Conservation (phyloP, 2,329 filamentous ascomycete species). For the Amphichorda felina region DNA sequence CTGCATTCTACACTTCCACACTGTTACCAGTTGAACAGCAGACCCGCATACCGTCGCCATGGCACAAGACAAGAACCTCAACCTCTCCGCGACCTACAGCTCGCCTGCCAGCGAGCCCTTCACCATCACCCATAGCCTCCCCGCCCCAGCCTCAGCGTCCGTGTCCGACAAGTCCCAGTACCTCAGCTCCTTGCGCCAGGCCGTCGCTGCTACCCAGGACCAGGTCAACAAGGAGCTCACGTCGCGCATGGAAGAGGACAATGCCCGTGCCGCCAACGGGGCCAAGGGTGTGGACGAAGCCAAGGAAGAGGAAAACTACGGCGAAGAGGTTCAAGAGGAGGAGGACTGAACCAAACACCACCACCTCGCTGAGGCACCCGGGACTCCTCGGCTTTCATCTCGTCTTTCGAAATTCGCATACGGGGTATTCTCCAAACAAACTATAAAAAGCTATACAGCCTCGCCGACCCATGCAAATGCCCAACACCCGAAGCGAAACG, state of each 20-base stretch:
- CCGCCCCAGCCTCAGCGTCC: slow-evolving; percentile 18
- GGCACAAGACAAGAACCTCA: slow-evolving; percentile 5
- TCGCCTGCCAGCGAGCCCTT: slow-evolving; percentile 38
- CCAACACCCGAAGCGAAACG: slow-evolving; percentile 5
- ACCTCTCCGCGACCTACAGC: slow-evolving; percentile 40
- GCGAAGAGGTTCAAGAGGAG: slow-evolving; percentile 68
- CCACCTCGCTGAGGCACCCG: no score
- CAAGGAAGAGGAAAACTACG: slow-evolving; percentile 68
- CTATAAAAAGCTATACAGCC: background rate
- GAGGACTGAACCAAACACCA: slow-evolving; percentile 28
- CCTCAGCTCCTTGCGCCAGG: slow-evolving; percentile 44
- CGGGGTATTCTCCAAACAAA: background rate
- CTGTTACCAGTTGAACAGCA: no score
- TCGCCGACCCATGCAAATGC: slow-evolving; percentile 10
- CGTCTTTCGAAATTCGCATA: background rate
- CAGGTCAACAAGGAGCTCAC: slow-evolving; percentile 62
- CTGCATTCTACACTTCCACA: no score
- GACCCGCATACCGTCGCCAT: slow-evolving; percentile 6
- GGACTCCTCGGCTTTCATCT: no score
- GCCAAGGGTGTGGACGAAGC: slow-evolving; percentile 32
- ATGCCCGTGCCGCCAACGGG: slow-evolving; percentile 24
- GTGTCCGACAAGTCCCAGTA: slow-evolving; percentile 43
- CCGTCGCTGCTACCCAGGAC: slow-evolving; percentile 48
- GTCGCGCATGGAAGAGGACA: slow-evolving; percentile 62
- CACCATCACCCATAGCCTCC: slow-evolving; percentile 22